These are phyloP conservation scores for Ambrosia hybrid DNA, from an alignment of 140 eudicot genomes.

Conservation along the genomic window DNA sequence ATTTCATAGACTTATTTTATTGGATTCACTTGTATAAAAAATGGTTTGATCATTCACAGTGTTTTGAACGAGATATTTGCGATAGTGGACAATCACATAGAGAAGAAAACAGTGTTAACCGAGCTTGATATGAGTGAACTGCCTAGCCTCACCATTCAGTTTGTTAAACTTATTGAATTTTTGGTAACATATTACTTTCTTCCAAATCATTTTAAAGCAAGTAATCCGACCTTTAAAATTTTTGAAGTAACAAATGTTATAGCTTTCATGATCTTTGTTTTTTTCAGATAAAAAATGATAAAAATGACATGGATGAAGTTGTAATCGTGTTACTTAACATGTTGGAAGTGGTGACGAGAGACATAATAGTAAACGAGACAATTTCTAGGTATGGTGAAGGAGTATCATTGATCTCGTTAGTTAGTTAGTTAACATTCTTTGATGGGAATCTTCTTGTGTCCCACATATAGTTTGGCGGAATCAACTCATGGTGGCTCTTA, in stretches of 20 bases:
- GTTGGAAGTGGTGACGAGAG: constrained; percentile 96
- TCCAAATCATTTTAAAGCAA: neutral
- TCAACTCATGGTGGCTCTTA: constrained; percentile 82
- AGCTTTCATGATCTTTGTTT: constrained; percentile 5
- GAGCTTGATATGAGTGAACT: constrained; percentile 68
- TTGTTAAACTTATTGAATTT: constrained; percentile 67
- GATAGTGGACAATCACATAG: constrained; percentile 68
- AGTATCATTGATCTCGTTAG: neutral
- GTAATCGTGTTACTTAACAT: constrained; percentile 86
- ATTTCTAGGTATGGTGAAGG: constrained; percentile 56
- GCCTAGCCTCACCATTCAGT: constrained; percentile 69
- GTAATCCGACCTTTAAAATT: neutral
- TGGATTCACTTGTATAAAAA: constrained; percentile 6
- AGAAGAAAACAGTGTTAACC: constrained; percentile 46
- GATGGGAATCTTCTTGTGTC: neutral
- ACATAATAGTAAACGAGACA: constrained; percentile 66
- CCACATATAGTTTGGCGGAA: constrained; percentile 61
- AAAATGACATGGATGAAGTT: constrained; percentile 72
- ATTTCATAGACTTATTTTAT: constrained; percentile 2
- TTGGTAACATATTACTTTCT: constrained; percentile 54
- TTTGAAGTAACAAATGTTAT: neutral
- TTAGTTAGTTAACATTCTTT: neutral
- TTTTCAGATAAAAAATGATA: constrained; percentile 63
- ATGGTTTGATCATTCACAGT: constrained; percentile 40
- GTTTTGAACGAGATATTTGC: constrained; percentile 70